Base-by-base conservation (phyloP, 192 early-diverging fungal species). In the Funneliformis mosseae region DNA sequence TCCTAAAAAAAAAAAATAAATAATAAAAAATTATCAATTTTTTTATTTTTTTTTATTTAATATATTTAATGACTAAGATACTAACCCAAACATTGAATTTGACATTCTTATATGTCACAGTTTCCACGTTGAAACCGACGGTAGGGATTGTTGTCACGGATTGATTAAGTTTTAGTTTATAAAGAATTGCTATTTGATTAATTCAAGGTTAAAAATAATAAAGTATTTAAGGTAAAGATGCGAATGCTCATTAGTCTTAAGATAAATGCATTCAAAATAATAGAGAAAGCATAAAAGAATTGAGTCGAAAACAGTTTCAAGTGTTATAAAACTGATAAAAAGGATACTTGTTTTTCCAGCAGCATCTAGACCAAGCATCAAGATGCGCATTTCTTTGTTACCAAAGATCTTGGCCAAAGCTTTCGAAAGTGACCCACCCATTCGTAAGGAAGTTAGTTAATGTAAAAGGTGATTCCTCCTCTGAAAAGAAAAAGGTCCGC, bases 101-200 rank as follows among this genome's bases (percentile, higher is more conserved):
- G 72, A 94, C 91, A 79, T 96, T 96, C 84, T 95, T 95, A 87
- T 95, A 96, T 60, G 90, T 91, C 16, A 96, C 94, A 14, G 92
- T 92, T 82, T 96, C 95, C 61, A 95, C 94, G 82, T 95, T 96
- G 87, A 96, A 96, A 43, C 94, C 95, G 76, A 99, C 97, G 75
- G 97, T 99, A 14, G 97, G 97, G 80, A 99, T 98, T 63, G 97
- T 99, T 14, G 96, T 98, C 66, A 99, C 96, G 76, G 97, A 96
- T 87, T 99, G 96, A 79, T 97, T 97, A 43, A 99, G 89, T 89
- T 99, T 98, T 61, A 99, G 91, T 89, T 97, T 97, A 92, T 98
- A 99, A 74, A 99, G 90, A 79, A 99, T 99, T 77, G 98, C 90
- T 91, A 83, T 48, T 16, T 21, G 25, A 71, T 71, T 38, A 71